These are phyloP conservation scores for Eucalyptus sp. DNA, from an alignment of 345 rosid species.

Conservation along the genomic window DNA sequence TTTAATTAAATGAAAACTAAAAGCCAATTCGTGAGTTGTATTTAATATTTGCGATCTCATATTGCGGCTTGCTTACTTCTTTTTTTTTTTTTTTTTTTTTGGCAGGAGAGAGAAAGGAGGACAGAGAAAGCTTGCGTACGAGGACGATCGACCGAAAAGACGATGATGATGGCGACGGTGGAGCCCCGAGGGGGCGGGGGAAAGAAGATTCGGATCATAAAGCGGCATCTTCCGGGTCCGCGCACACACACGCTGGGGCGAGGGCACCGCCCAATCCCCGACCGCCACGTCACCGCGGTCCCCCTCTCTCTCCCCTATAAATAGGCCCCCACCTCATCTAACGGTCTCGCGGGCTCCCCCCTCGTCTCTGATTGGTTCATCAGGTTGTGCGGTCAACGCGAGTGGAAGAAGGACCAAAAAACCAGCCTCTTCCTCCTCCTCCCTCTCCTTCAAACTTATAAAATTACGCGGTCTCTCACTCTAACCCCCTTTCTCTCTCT, in stretches of 20 bases:
- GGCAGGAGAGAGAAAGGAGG: not conserved
- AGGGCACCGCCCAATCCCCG: not conserved
- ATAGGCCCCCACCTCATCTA: not conserved
- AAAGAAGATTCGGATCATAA: not conserved
- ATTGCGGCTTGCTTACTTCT: not conserved
- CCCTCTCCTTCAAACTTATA: not conserved
- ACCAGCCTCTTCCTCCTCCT: not conserved
- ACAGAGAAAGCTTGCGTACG: not conserved
- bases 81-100: no score
- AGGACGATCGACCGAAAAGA: not conserved
- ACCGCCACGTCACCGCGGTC: not conserved
- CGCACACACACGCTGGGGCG: not conserved
- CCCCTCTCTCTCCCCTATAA: not conserved
- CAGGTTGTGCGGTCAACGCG: not conserved
- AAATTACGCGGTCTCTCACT: not conserved
- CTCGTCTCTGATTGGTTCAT: not conserved
- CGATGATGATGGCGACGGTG: not conserved
- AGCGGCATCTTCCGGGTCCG: not conserved
- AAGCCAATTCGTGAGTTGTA: not conserved
- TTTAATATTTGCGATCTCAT: not conserved
- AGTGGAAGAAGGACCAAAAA: not conserved
- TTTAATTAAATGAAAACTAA: not conserved
- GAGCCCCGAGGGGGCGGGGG: no score
- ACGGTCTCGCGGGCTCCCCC: not conserved
- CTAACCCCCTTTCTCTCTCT: not conserved